A percentile compares a stretch with the other conserved stretches of the same genome.
phyloP scores from a whole-genome alignment of 1,284 basidiomycete species.

The Ganoderma lingzhi region DNA sequence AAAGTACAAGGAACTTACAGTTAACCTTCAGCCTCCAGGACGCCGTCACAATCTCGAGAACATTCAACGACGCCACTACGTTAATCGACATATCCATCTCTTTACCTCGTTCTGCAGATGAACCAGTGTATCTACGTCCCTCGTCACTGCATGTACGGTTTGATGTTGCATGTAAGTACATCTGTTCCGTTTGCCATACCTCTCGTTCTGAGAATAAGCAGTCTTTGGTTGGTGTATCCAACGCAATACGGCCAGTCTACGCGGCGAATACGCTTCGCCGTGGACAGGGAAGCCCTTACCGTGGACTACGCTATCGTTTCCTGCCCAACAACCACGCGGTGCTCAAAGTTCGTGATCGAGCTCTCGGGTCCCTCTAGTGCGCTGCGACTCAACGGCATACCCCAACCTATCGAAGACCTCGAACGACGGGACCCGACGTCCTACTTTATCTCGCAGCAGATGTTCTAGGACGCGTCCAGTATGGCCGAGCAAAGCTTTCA shows the following conservation, averaged over 20 bases:
- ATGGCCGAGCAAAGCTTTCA: constrained; percentile 72
- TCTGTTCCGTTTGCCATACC: neutral
- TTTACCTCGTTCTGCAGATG: constrained; percentile 89
- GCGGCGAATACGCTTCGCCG: constrained; percentile 80
- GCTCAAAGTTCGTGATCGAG: constrained; percentile 87
- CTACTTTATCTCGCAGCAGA: constrained; percentile 58
- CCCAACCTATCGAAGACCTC: constrained; percentile 69
- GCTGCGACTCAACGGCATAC: constrained; percentile 87
- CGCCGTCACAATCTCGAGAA: constrained; percentile 89
- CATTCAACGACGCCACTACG: constrained; percentile 82
- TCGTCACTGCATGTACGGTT: constrained; percentile 96
- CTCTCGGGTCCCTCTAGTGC: constrained; percentile 80
- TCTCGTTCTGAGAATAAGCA: constrained; percentile 40
- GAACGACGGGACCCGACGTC: constrained; percentile 73
- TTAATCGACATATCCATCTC: constrained; percentile 95
- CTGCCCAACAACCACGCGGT: constrained; percentile 79
- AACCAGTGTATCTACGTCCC: constrained; percentile 94
- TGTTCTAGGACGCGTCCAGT: constrained; percentile 77
- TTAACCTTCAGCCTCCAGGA: constrained; percentile 77
- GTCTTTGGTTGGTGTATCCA: constrained; percentile 97
- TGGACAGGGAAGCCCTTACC: constrained; percentile 82
- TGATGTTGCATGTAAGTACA: constrained; percentile 75
- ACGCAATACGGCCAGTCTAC: constrained; percentile 54
- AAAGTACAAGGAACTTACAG: neutral
- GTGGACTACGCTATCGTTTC: constrained; percentile 91